phyloP scores from a whole-genome alignment of 176 grass and related monocot species.

The Zea mays region DNA sequence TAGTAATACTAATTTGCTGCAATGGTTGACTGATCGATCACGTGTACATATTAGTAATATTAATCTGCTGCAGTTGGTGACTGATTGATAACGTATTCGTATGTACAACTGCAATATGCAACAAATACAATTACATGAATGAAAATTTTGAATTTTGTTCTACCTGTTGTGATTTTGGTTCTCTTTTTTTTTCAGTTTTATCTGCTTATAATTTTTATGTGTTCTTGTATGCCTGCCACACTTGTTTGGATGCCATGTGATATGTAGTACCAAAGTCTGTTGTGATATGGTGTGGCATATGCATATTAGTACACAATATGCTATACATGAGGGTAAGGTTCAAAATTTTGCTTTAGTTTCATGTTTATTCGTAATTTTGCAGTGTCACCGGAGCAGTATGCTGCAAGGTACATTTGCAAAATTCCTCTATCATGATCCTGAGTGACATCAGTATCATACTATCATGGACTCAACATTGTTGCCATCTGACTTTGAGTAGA shows the following conservation, averaged over 20 bases:
- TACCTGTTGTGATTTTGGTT: neutral
- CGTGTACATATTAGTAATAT: neutral
- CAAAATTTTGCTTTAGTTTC: neutral
- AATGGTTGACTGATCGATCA: neutral
- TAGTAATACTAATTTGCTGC: constrained; percentile 16
- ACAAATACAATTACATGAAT: neutral
- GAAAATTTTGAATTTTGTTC: neutral
- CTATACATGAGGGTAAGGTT: neutral
- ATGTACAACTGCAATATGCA: neutral
- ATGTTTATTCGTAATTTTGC: neutral
- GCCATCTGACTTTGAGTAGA: neutral
- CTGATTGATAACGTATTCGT: neutral
- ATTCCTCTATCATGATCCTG: constrained; percentile 6
- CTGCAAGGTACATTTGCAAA: neutral
- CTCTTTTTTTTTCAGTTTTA: neutral
- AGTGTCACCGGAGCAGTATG: neutral
- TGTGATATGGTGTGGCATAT: neutral
- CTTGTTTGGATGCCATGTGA: neutral
- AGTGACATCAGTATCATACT: neutral
- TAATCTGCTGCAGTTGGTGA: neutral
- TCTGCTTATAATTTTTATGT: neutral
- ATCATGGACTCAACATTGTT: neutral
- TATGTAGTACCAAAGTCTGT: neutral
- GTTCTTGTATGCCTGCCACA: neutral
- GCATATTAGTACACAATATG: no score